Conservation (phyloP, 2,329 filamentous ascomycete species). For the Ilyonectria destructans region DNA sequence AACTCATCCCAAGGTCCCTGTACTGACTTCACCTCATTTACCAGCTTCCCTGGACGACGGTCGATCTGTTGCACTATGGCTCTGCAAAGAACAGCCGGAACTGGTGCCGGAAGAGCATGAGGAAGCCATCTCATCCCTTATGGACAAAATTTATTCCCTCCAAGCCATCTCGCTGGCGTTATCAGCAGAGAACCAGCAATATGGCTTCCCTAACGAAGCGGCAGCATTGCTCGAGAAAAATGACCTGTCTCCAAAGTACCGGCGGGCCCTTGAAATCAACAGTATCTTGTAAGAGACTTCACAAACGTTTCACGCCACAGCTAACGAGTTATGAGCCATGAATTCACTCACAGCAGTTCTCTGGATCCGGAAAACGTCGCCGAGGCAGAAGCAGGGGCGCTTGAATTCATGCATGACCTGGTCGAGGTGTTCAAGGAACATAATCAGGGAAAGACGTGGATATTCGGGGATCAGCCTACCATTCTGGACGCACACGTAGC, state of each 20-base stretch:
- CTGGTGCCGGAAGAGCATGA: slow-evolving; percentile 46
- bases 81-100: slow-evolving; percentile 50
- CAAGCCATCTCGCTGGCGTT: slow-evolving; percentile 47
- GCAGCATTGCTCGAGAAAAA: slow-evolving; percentile 50
- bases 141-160: slow-evolving; percentile 48
- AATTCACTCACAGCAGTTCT: slow-evolving; percentile 43
- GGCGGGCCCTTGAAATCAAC: slow-evolving; percentile 52
- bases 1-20: slow-evolving; percentile 46
- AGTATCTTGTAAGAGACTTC: slow-evolving; percentile 50
- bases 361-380: slow-evolving; percentile 47
- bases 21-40: slow-evolving; percentile 48
- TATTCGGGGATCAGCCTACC: slow-evolving; percentile 50
- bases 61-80: slow-evolving; percentile 49
- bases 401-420: slow-evolving; percentile 45
- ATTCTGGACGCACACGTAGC: slow-evolving; percentile 51
- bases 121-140: slow-evolving; percentile 42
- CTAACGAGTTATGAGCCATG: slow-evolving; percentile 44
- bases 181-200: slow-evolving; percentile 42
- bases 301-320: neutral
- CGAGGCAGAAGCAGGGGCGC: slow-evolving; percentile 42
- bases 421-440: slow-evolving; percentile 35
- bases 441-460: slow-evolving; percentile 41
- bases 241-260: slow-evolving; percentile 46
- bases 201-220: slow-evolving; percentile 50
- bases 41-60: slow-evolving; percentile 47